Base-by-base conservation (phyloP, 306 rosid genomes). In the barrel medic (Medicago truncatula) region DNA sequence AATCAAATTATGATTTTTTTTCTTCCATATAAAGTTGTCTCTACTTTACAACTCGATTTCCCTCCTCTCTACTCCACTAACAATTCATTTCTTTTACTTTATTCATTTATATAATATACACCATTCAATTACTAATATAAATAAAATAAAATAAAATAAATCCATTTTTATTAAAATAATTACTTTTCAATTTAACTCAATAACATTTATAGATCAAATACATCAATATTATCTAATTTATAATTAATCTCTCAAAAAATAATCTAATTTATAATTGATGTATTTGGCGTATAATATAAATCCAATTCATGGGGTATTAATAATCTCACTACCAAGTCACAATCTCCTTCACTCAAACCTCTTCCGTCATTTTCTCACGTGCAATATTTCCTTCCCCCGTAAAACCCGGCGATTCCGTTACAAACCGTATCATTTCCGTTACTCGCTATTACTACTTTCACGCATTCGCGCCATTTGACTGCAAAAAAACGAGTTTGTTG, bases 311-410 rank as follows among this genome's bases (percentile, higher is more conserved):
- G 0, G 3, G 0, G 2, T 25, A 25, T 25, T 25, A 25, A 25
- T 25, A 25, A 25, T 7, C 67, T 15, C 12, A 16, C 9, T 34
- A 62, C 61, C 44, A 73, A 34, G 62, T 47, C 68, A 16, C 81
- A 70, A 40, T 78, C 54, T 60, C 47, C 60, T 63, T 66, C 59
- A 73, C 64, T 72, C 68, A 57, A 47, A 41, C 69, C 4, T 38
- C 49, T 57, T 70, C 67, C 78, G 78, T 69, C 75, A 63, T 44
- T 81, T 76, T 63, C 31, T 52, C 73, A 41, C 66, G 73, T 80
- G 65, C 25, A 76, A 73, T 57, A 73, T 81, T 81, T 65, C 61
- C 78, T 34, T 76, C 10, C 11, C 44, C 72, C 59, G 52, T n/a
- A 64, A 78, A 65, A 49, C 62, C 8, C 73, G 62, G 31, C 9